These are phyloP conservation scores for Tephrocybe sp. DNA, from an alignment of 768 basidiomycete species.

Conservation along the genomic window DNA sequence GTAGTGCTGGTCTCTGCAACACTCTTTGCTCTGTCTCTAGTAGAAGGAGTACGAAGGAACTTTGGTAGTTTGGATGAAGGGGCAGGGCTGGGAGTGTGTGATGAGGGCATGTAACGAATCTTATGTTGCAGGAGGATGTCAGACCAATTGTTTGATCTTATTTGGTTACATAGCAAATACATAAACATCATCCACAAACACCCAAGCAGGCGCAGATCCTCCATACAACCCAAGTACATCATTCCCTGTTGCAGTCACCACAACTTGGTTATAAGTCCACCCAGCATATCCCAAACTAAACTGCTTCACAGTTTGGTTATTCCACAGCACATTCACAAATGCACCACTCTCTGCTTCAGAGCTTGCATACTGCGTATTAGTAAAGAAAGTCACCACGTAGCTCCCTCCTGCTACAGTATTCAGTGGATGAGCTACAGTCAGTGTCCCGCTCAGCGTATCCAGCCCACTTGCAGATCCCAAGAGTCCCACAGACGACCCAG, in stretches of 20 bases:
- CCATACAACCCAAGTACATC: conserved; percentile 29
- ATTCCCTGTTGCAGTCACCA: conserved; percentile 25
- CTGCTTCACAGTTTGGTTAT: conserved; percentile 30
- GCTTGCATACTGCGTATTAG: conserved; percentile 35
- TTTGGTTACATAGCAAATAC: conserved; percentile 14
- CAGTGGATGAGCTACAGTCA: conserved; percentile 29
- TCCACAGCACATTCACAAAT: conserved; percentile 42
- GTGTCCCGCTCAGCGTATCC: conserved; percentile 36
- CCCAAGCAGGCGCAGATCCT: conserved; percentile 45
- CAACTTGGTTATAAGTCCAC: conserved; percentile 36
- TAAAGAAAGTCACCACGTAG: conserved; percentile 43
- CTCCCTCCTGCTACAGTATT: conserved; percentile 31
- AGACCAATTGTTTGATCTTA: too few relatives aligned
- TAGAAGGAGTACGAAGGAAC: conserved; percentile 60
- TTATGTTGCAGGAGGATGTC: too few relatives aligned
- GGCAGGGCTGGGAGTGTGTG: background rate
- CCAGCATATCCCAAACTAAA: conserved; percentile 33
- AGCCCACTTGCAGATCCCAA: conserved; percentile 40
- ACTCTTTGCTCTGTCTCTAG: conserved; percentile 59
- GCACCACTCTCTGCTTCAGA: conserved; percentile 28
- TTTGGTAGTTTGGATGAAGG: conserved; percentile 54
- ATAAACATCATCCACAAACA: conserved; percentile 43
- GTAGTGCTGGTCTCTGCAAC: conserved; percentile 39
- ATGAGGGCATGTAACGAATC: too few relatives aligned
- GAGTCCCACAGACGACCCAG: conserved; percentile 35